Conservation (phyloP, 164 flowering plant species). For the Liriodendron chinense region DNA sequence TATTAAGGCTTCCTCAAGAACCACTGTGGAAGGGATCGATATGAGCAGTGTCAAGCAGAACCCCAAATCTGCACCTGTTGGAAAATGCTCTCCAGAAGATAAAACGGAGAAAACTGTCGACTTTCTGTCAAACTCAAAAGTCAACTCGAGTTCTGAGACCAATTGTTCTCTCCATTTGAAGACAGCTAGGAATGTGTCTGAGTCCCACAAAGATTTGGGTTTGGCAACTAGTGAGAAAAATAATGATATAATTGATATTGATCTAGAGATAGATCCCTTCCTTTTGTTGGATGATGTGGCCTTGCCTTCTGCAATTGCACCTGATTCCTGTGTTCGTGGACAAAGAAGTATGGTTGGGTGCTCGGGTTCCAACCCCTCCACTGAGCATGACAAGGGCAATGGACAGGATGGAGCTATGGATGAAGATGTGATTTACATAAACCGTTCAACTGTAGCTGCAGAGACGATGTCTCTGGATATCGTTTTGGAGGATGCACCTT, state of each 20-base stretch:
- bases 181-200: constrained; percentile 10
- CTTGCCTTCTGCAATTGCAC: constrained; percentile 5
- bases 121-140: constrained; percentile 10
- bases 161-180: constrained; percentile 9
- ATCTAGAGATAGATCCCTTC: constrained; percentile 20
- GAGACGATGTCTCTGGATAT: constrained; percentile 26
- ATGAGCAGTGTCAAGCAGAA: constrained; percentile 6
- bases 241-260: constrained; percentile 9
- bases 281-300: constrained; percentile 20
- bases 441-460: constrained; percentile 10
- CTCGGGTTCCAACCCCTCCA: constrained; percentile 10
- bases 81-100: constrained; percentile 14
- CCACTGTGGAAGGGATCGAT: constrained; percentile 9
- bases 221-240: constrained; percentile 8
- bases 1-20: constrained; percentile 43
- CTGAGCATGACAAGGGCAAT: constrained; percentile 9
- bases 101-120: constrained; percentile 14
- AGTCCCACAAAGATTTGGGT: constrained; percentile 12
- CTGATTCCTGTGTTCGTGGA: constrained; percentile 9
- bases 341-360: constrained; percentile 7
- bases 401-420: constrained; percentile 18
- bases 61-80: constrained; percentile 8
- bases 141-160: constrained; percentile 6
- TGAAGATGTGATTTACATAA: constrained; percentile 20
- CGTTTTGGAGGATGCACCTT: constrained; percentile 27